A percentile compares a stretch with the other conserved stretches of the same genome.
These are phyloP conservation scores for Verticillium nubilum DNA, from an alignment of 2,329 filamentous ascomycete species.

Conservation along the genomic window DNA sequence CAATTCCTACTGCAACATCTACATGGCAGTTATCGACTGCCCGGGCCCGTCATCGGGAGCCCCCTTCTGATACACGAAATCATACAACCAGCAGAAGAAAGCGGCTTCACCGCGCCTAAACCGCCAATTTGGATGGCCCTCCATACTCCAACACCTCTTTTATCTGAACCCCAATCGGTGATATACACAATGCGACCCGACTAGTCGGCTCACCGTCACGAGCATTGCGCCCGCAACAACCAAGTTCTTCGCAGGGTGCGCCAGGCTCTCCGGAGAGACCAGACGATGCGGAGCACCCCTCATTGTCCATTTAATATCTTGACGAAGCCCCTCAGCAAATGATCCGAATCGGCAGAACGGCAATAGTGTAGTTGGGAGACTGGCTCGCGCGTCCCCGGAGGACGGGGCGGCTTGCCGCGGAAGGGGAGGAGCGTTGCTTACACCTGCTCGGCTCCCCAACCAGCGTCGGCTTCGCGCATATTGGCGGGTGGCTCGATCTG, in stretches of 20 bases:
- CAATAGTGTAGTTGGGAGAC: conserved; percentile 64
- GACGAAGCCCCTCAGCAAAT: not conserved
- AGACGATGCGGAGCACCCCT: not conserved
- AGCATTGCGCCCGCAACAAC: not conserved
- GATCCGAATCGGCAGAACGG: not conserved
- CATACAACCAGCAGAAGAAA: not conserved
- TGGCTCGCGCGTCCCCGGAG: conserved; percentile 81
- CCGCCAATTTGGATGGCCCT: not conserved
- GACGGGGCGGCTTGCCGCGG: conserved; percentile 59
- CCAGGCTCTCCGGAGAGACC: not conserved
- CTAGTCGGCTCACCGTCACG: not conserved
- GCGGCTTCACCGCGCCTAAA: not conserved
- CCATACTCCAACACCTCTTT: not conserved
- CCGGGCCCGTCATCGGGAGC: not conserved
- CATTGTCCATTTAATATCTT: not conserved
- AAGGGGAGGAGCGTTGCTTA: conserved; percentile 29
- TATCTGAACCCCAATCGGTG: not conserved
- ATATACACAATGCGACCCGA: not conserved
- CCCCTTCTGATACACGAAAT: not conserved
- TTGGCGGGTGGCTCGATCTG: conserved; percentile 75
- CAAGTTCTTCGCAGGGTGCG: not conserved
- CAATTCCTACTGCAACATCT: not conserved
- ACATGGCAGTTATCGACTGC: not conserved
- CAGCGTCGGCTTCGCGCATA: conserved; percentile 72
- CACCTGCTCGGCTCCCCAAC: conserved; percentile 75